phyloP scores from a whole-genome alignment of 805 yeast genomes.

The Suhomyces vadensis region DNA sequence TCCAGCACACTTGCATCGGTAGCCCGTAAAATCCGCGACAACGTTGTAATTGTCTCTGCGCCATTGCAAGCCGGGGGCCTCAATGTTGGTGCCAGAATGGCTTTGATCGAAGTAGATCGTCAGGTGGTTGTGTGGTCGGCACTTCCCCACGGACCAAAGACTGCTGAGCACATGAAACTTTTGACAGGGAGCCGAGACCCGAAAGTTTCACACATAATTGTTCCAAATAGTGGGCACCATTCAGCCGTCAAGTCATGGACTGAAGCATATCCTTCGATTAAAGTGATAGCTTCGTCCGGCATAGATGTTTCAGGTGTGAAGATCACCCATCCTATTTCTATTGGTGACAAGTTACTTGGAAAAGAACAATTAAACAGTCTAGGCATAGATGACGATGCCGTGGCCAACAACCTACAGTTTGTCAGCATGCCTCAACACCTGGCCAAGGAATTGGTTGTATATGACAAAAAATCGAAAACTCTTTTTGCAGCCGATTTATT shows the following conservation, averaged over 20 bases:
- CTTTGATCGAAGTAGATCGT: slow-evolving; percentile 29
- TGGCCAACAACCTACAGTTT: slow-evolving; percentile 13
- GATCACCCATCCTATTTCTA: slow-evolving; percentile 6
- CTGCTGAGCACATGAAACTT: slow-evolving; percentile 12
- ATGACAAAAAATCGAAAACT: slow-evolving; percentile 11
- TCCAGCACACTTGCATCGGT: too few relatives aligned
- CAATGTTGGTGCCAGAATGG: slow-evolving; percentile 44
- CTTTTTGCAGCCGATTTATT: slow-evolving; percentile 16
- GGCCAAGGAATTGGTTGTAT: slow-evolving; percentile 16
- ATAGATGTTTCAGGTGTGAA: slow-evolving; percentile 3
- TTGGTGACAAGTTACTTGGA: slow-evolving; percentile 23
- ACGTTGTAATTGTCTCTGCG: slow-evolving; percentile 33
- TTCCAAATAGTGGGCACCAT: slow-evolving; percentile 16
- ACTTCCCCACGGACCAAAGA: slow-evolving; percentile 15
- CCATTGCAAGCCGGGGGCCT: slow-evolving; percentile 27
- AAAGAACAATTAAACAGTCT: slow-evolving; percentile 13
- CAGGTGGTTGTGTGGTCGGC: slow-evolving; percentile 19
- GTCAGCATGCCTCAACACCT: slow-evolving; percentile 13
- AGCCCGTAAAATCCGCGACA: slow-evolving; percentile 29
- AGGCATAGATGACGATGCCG: slow-evolving; percentile 11
- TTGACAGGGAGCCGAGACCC: slow-evolving; percentile 9
- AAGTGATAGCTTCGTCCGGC: slow-evolving; percentile 13
- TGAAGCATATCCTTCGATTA: slow-evolving; percentile 13
- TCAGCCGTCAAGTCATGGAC: slow-evolving; percentile 13
- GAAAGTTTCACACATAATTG: slow-evolving; percentile 14